Percentiles rank a stretch among this genome's conserved stretches.
Conservation (phyloP, 768 basidiomycete species). For the Boletus insuetus region DNA sequence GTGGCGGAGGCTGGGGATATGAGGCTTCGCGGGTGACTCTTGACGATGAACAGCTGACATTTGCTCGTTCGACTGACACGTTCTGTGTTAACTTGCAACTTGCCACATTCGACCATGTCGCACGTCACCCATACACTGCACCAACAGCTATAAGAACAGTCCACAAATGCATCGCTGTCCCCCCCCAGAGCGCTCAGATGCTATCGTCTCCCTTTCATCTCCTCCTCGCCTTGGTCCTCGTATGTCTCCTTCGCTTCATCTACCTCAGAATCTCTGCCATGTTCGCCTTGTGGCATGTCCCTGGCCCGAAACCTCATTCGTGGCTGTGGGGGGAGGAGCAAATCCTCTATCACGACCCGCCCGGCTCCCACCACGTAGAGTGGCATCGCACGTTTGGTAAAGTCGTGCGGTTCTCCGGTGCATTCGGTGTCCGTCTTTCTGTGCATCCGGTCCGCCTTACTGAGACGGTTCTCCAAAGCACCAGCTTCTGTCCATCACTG, state of each 20-base stretch:
- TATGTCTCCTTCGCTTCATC: slow-evolving; percentile 33
- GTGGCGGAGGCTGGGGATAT: slow-evolving; percentile 28
- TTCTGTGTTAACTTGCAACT: slow-evolving; percentile 4
- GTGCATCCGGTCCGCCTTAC: slow-evolving; percentile 4
- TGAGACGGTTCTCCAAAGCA: slow-evolving; percentile 37
- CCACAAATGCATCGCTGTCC: not conserved
- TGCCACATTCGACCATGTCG: slow-evolving; percentile 3
- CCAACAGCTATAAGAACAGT: not conserved
- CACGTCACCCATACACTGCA: slow-evolving; percentile 15
- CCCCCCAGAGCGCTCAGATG: slow-evolving; percentile 5
- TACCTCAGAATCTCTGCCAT: slow-evolving; percentile 34
- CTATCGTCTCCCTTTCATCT: slow-evolving; percentile 1
- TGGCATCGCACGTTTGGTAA: slow-evolving; percentile 57
- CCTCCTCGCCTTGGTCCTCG: slow-evolving; percentile 20
- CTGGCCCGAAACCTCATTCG: slow-evolving; percentile 49
- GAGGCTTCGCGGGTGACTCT: slow-evolving; percentile 27
- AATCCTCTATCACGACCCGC: slow-evolving; percentile 47
- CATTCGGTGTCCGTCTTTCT: slow-evolving; percentile 45
- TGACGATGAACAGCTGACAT: slow-evolving; percentile 28
- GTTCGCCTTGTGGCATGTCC: slow-evolving; percentile 41
- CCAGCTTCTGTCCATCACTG: slow-evolving; percentile 56
- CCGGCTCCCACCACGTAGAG: slow-evolving; percentile 48
- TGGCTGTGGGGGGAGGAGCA: slow-evolving; percentile 64
- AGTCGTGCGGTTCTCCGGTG: slow-evolving; percentile 53
- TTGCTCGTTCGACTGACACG: not conserved